Base-by-base conservation (phyloP, 2,329 filamentous ascomycete species). In the Neoarthrinium moseri region DNA sequence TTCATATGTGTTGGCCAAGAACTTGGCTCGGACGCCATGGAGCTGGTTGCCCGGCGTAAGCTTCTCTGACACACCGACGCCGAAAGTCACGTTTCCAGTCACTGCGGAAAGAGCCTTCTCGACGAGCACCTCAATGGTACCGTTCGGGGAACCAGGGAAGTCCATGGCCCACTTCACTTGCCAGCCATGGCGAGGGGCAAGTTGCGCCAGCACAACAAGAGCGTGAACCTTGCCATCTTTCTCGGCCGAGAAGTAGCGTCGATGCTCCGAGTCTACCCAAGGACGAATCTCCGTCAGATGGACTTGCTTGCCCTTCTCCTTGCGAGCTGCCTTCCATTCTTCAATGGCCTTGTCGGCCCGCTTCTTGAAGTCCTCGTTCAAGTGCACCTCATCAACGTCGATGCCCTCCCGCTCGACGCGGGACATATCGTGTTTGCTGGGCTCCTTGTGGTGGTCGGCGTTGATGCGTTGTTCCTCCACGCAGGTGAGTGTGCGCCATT, bases 151-250 rank as follows among this genome's bases (percentile, higher is more conserved):
- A 21, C 81, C 83, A 0, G 91, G 91, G 75, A 96, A 96, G 67
- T 96, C 90, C 45, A 96, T 82, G n/a, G 87, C 88, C 74, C 94
- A 96, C 73, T 96, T 96, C 63, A 96, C 86, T 72, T 96, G 91
- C 83, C 90, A 95, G 45, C 91, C 91, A 63, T 95, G 82, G 27
- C 81, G 75, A 2, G 90, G 89, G 4, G 87, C 81, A 22, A 96
- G 81, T 65, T 90, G 87, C 43, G 88, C 87, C 57, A 96, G 74
- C 7, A 92, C 84, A n/a, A 92, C 86, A 48, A 96, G 79, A 26
- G 87, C 86, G 33, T 78, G 78, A 46, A 96, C 81, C 49, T 78
- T 81, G 51, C 87, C 87, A 13, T 88, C 79, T 59, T 80, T 77
- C 53, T 85, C 78, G 8, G 89, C 87, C 57, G 89, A 87, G 61